Conservation (phyloP, 805 yeast genomes). For the Kuraishia molischiana region DNA sequence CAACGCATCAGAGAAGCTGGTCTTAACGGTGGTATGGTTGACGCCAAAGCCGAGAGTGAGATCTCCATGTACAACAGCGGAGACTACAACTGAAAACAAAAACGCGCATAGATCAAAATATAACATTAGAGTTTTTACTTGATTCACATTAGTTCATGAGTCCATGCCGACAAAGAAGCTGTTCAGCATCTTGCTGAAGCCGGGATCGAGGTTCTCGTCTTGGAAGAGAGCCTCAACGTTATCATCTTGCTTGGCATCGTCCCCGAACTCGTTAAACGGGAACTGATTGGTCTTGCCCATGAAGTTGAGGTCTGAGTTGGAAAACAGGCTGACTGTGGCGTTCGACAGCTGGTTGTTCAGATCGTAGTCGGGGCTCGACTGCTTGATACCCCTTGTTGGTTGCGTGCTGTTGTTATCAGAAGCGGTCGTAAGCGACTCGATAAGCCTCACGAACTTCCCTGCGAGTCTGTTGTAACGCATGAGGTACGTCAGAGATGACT, state of each 20-base stretch:
- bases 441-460: conserved; percentile 31
- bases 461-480: conserved; percentile 34
- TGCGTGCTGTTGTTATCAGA: neutral
- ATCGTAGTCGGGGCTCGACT: neutral
- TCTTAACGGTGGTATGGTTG: conserved; percentile 36
- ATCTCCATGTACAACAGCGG: conserved; percentile 49
- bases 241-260: neutral
- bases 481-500: conserved; percentile 24
- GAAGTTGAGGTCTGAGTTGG: neutral
- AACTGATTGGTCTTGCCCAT: neutral
- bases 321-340: neutral
- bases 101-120: no score
- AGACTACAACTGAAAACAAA: conserved; percentile 25
- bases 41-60: conserved; percentile 72
- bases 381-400: neutral
- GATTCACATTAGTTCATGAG: no score
- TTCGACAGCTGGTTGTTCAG: neutral
- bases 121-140: no score
- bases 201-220: neutral
- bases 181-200: neutral
- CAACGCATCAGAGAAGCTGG: conserved; percentile 41
- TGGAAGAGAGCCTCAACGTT: neutral
- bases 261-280: neutral
- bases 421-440: conserved; percentile 26
- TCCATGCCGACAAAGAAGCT: neutral